These are phyloP conservation scores for Penicillium coffeae DNA, from an alignment of 495 filamentous ascomycete species.

Conservation along the genomic window DNA sequence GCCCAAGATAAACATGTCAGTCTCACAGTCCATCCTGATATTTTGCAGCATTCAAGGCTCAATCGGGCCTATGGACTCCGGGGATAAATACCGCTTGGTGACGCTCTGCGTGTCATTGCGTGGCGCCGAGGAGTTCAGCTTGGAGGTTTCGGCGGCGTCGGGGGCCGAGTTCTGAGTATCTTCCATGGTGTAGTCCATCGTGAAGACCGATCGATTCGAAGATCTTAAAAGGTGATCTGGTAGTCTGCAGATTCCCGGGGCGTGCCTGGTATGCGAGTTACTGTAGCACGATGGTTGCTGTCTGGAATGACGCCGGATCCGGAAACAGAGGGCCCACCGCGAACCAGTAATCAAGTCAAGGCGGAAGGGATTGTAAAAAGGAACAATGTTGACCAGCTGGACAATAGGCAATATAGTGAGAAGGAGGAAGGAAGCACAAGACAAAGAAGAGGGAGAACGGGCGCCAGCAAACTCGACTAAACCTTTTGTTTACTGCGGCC, in stretches of 20 bases:
- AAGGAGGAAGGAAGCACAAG: slow-evolving; percentile 4
- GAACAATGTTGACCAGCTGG: not conserved
- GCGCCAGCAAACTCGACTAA: not conserved
- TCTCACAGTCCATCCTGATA: not conserved
- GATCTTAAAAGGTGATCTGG: slow-evolving; percentile 7
- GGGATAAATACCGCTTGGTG: slow-evolving; percentile 61
- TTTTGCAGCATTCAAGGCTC: not conserved
- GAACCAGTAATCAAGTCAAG: not conserved
- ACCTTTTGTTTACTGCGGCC: slow-evolving; percentile 14
- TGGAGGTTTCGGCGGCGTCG: slow-evolving; percentile 52
- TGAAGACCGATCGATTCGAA: slow-evolving; percentile 2
- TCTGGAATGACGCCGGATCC: slow-evolving; percentile 39
- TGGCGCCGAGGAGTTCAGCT: slow-evolving; percentile 55
- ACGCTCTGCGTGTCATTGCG: slow-evolving; percentile 66
- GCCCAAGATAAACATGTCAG: slow-evolving; percentile 5
- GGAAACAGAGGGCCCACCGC: slow-evolving; percentile 21
- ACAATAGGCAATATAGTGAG: not conserved
- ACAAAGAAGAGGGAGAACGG: slow-evolving; percentile 3
- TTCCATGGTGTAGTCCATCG: slow-evolving; percentile 66
- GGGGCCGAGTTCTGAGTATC: slow-evolving; percentile 70
- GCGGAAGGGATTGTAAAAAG: not conserved
- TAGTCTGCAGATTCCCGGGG: slow-evolving; percentile 15
- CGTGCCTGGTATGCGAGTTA: slow-evolving; percentile 25
- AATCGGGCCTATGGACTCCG: not conserved
- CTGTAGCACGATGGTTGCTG: slow-evolving; percentile 33